Evolutionary conservation across 192 early-diverging fungal genomes (phyloP).

Genomic region (Coemansia sp.): DNA sequence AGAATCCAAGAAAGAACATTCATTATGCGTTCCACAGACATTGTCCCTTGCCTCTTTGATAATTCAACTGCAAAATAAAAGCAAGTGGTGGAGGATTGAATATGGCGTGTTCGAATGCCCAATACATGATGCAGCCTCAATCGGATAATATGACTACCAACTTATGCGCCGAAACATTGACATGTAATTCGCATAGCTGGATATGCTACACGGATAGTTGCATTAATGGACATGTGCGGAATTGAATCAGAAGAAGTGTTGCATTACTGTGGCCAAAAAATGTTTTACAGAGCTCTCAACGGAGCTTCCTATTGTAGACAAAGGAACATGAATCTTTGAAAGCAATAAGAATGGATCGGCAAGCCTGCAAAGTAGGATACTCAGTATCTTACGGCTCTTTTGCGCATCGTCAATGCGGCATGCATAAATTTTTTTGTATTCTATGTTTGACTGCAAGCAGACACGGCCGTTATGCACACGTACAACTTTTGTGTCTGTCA

Average conservation of each 20-base stretch:
- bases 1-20: not conserved
- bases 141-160: slow-evolving; percentile 6
- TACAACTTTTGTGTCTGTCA: not conserved
- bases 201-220: not conserved
- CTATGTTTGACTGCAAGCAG: not conserved
- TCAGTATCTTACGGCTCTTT: not conserved
- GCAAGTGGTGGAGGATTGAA: not conserved
- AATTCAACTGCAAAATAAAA: not conserved
- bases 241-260: not conserved
- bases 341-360: not conserved
- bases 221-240: not conserved
- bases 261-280: not conserved
- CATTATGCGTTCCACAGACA: not conserved
- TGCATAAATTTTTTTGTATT: not conserved
- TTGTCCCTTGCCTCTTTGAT: not conserved
- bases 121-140: not conserved
- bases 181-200: not conserved
- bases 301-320: not conserved
- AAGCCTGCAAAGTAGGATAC: not conserved
- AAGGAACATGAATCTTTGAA: not conserved
- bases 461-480: slow-evolving; percentile 9
- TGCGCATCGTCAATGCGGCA: not conserved
- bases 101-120: not conserved
- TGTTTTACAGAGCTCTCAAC: slow-evolving; percentile 1
- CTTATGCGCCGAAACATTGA: not conserved